Evolutionary conservation across 768 basidiomycete species (phyloP), one percentile per base, ranked within the genome.

Genomic region (Pleurotus tuoliensis): DNA sequence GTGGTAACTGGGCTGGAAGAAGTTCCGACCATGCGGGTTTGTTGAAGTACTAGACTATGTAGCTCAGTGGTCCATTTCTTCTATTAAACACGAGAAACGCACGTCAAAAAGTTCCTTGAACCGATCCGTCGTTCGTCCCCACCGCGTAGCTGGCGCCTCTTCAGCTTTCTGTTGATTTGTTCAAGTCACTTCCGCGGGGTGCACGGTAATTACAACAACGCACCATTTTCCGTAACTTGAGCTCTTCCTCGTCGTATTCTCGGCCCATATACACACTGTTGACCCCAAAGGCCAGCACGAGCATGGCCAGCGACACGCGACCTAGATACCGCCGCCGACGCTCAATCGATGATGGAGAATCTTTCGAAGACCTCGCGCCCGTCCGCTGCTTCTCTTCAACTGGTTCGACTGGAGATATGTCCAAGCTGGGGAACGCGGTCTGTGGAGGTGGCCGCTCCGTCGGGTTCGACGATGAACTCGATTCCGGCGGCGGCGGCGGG

Each of bases 11-110:
- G 43, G 92, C 87, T 0, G 96, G 97, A 1, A 99, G 82, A 1
- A 99, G 82, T 67, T 95, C 93, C 25, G 88, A 78, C 91, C 93
- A 97, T 46, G 87, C 83, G 2, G 97, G 97, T 75, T 98, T 90
- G 66, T 87, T 92, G 73, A 98, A 94, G 68, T 86, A 87, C 92
- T 97, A 30, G 20, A 58, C 20, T n/a, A 7, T 24, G 45, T 47
- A 46, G 39, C 20, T 9, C 38, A 30, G 20, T 22, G 12, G 27
- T 46, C 13, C 5, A 27, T 8, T 6, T 52, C 16, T 13, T 43
- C 25, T 18, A 8, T 2, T 6, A 43, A 41, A 5, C 27, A 27
- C 6, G 56, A 52, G 15, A 5, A 24, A 73, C 86, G 47, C 67
- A 91, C 90, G 62, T 86, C 87, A 56, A 90, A 89, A 64, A 88